Conservation (phyloP, 2,329 filamentous ascomycete genomes). For the Fusarium graminum region DNA sequence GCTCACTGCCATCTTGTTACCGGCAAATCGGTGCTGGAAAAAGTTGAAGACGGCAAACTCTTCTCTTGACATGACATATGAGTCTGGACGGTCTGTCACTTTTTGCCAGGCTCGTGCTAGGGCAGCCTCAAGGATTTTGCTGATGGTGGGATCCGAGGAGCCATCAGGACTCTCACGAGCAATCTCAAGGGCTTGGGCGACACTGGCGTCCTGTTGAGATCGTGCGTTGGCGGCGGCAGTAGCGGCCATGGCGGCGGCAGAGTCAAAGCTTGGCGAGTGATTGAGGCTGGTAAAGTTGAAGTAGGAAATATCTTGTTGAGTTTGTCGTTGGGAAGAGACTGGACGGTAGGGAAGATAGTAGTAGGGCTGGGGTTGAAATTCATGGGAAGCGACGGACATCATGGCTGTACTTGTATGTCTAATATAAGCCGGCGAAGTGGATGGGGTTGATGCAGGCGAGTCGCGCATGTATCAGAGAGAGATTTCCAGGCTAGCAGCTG, state of each 20-base stretch:
- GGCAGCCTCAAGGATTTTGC: conserved; percentile 73
- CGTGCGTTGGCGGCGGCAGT: conserved; percentile 32
- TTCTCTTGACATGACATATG: conserved; percentile 80
- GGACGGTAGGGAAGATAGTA: conserved; percentile 43
- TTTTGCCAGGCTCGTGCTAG: conserved; percentile 75
- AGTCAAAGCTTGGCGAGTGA: conserved; percentile 31
- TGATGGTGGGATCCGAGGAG: conserved; percentile 71
- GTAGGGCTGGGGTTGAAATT: conserved; percentile 45
- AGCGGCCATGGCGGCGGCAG: conserved; percentile 41
- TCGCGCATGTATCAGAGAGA: conserved; percentile 50
- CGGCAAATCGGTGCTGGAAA: conserved; percentile 76
- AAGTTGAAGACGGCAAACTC: conserved; percentile 92
- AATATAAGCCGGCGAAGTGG: conserved; percentile 48
- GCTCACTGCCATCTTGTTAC: conserved; percentile 61
- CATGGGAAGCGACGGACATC: conserved; percentile 50
- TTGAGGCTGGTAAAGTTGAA: conserved; percentile 39
- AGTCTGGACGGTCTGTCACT: conserved; percentile 72
- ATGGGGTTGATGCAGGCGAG: conserved; percentile 49
- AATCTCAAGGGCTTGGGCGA: conserved; percentile 78
- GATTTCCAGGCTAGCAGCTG: conserved; percentile 49
- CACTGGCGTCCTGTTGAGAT: conserved; percentile 56
- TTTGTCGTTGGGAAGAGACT: conserved; percentile 38
- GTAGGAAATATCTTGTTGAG: conserved; percentile 42
- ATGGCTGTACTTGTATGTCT: conserved; percentile 50
- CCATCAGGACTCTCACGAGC: conserved; percentile 80